Base-by-base conservation (phyloP, 2,329 filamentous ascomycete genomes). In the Amauroascus niger region DNA sequence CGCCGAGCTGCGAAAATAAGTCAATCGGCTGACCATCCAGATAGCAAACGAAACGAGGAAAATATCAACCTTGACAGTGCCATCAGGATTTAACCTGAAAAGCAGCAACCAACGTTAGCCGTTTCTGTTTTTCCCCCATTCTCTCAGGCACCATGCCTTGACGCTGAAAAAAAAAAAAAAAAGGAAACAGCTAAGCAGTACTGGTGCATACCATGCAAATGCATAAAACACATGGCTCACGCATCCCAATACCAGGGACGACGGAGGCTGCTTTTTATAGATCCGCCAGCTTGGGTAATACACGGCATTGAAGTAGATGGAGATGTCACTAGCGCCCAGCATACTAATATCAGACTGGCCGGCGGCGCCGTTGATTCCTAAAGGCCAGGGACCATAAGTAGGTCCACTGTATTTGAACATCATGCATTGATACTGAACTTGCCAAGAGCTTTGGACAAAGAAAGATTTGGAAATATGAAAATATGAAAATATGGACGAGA, bases 171-270 rank as follows among this genome's bases (percentile, higher is more conserved):
- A n/a, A n/a, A n/a, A n/a, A 43, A 32, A 22, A 30, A 20, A 40
- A 41, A 43, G 28, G 13, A 6, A 14, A 20, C n/a, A 22, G 7
- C 39, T 41, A 30, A 30, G 9, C 5, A 30, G 18, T 14, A 35
- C 11, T 37, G 11, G 33, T 32, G 43, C 54, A 62, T 68, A 79
- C 76, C 74, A 78, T 55, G 86, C 86, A 77, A 87, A 90, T 11
- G 87, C 86, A 65, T 91, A 91, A 69, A 89, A 90, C 24, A 90
- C 81, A 64, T 88, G 84, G 60, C 84, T 89, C 62, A 91, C 82
- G 63, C 84, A 87, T 59, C 80, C 80, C 67, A 88, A 81, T 65
- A 87, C 86, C 64, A 91, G 73, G 53, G 81, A 81, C 1, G 81
- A 86, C 0, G 87, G 87, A 14, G 85, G 85, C 62, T 87, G 81